These are phyloP conservation scores for Phaeodactylum tricornutum DNA, from an alignment of 108 stramenopile species.

Conservation along the genomic window DNA sequence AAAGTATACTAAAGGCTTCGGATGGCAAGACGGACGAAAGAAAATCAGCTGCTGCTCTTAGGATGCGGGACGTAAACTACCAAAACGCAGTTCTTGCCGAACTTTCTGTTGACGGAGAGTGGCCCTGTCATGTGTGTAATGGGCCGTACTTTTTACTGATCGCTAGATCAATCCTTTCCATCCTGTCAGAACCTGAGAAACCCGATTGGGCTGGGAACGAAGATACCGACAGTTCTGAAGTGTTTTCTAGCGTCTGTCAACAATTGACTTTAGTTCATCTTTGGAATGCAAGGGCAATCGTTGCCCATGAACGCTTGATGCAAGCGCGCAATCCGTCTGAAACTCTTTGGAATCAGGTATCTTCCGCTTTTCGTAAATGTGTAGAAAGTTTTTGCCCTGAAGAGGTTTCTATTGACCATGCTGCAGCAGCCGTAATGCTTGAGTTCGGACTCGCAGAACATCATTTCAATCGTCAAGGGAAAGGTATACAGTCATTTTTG, in stretches of 20 bases:
- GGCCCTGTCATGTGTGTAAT: slow-evolving; percentile 58
- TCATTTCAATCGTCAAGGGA: slow-evolving; percentile 55
- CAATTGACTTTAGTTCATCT: no score
- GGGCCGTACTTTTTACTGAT: slow-evolving; percentile 61
- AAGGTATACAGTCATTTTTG: slow-evolving; percentile 47
- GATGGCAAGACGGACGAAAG: slow-evolving; percentile 9
- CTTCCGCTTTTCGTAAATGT: slow-evolving; percentile 11
- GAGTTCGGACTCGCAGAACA: slow-evolving; percentile 87
- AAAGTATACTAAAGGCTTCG: slow-evolving; percentile 4
- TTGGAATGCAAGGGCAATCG: slow-evolving; percentile 58
- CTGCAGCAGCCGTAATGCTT: slow-evolving; percentile 46
- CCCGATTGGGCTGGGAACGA: neutral
- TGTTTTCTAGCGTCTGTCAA: no score
- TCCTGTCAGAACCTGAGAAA: neutral
- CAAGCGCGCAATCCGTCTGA: slow-evolving; percentile 45
- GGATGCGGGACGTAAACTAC: slow-evolving; percentile 12
- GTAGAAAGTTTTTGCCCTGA: slow-evolving; percentile 5
- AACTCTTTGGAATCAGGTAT: slow-evolving; percentile 46
- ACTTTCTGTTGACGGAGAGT: slow-evolving; percentile 56
- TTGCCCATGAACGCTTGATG: slow-evolving; percentile 66
- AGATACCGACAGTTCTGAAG: no score
- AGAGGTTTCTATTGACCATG: neutral
- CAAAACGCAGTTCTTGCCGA: slow-evolving; percentile 65
- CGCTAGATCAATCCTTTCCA: slow-evolving; percentile 50
- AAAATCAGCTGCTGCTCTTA: neutral